Evolutionary conservation across 495 filamentous ascomycete genomes (phyloP).

Genomic region (Staphylotrichum longicolle): DNA sequence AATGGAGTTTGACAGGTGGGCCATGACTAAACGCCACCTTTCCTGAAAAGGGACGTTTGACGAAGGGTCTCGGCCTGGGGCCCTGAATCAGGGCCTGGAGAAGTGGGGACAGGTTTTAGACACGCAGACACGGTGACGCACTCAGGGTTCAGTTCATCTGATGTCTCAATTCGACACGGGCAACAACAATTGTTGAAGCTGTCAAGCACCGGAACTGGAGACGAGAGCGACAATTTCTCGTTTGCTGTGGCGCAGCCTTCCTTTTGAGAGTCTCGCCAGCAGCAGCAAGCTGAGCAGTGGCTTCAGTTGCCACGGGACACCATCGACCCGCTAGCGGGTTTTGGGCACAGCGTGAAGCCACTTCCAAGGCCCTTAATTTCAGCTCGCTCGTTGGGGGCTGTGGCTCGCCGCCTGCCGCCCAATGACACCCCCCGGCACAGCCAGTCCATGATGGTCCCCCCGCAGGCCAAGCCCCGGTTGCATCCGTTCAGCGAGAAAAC

Average conservation of each 20-base stretch:
- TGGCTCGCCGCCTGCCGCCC: conserved; percentile 3
- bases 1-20: too few species aligned
- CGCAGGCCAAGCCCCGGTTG: background rate
- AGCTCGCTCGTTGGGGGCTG: background rate
- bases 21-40: background rate
- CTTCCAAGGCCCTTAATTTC: background rate
- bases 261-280: background rate
- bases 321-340: background rate
- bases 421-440: conserved; percentile 7
- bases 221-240: background rate
- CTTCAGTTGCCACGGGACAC: conserved; percentile 1
- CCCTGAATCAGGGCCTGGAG: background rate
- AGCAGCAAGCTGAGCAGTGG: background rate
- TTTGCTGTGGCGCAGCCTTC: background rate
- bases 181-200: background rate
- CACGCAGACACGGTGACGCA: too few species aligned
- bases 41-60: background rate
- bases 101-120: background rate
- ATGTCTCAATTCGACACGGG: background rate
- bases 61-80: background rate
- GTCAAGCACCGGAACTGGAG: too few species aligned
- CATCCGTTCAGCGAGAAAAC: background rate
- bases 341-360: background rate
- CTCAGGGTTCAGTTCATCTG: background rate
- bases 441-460: background rate